Conservation (phyloP, 345 rosid species). For the Aquilaria sinensis region DNA sequence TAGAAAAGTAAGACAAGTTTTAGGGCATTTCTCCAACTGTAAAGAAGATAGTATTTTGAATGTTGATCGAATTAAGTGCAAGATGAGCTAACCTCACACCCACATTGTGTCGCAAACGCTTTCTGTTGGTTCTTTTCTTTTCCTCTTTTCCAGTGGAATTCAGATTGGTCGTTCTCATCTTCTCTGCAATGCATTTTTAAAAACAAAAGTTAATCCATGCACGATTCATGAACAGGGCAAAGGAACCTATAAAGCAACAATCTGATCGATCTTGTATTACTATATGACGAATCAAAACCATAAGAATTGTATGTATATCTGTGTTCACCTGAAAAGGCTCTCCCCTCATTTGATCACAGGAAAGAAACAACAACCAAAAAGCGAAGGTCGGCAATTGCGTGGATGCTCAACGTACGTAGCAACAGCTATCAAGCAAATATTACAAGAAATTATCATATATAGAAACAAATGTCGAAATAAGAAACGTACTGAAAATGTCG, state of each 20-base stretch:
- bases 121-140: too few relatives aligned
- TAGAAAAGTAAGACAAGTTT: too few relatives aligned
- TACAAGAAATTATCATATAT: too few relatives aligned
- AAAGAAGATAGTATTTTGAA: too few relatives aligned
- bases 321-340: background rate
- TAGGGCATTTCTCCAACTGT: too few relatives aligned
- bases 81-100: slow-evolving; percentile 9
- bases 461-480: too few relatives aligned
- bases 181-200: background rate
- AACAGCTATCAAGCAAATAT: too few relatives aligned
- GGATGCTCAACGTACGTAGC: background rate
- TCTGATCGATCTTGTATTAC: background rate
- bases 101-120: too few relatives aligned
- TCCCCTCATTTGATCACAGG: background rate
- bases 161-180: slow-evolving; percentile 5
- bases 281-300: too few relatives aligned
- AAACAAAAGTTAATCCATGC: background rate
- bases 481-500: too few relatives aligned
- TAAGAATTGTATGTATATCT: too few relatives aligned
- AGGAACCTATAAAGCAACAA: background rate
- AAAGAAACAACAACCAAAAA: background rate
- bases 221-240: background rate
- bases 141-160: slow-evolving; percentile 9
- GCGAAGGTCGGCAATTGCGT: background rate
- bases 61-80: background rate